These are phyloP conservation scores for Ophiostoma ips DNA, from an alignment of 2,329 filamentous ascomycete species.

Conservation along the genomic window DNA sequence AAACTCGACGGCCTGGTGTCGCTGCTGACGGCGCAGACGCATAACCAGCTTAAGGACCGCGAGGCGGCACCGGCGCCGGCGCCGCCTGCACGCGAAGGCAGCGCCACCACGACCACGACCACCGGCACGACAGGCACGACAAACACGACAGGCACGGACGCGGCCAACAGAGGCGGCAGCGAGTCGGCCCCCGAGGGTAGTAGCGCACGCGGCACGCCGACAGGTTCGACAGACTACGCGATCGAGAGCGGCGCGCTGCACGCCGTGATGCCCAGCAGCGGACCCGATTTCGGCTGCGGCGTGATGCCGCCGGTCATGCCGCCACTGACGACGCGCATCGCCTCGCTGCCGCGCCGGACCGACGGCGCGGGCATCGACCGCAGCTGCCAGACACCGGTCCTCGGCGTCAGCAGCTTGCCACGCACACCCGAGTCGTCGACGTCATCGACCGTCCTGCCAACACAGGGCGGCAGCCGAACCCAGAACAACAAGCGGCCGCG, in stretches of 20 bases:
- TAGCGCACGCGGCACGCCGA: not conserved
- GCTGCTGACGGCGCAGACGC: constrained; percentile 23
- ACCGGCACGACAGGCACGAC: not conserved
- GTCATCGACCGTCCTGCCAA: constrained; percentile 1
- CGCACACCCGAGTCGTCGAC: constrained; percentile 9
- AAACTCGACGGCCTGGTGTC: constrained; percentile 35
- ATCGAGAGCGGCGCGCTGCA: not conserved
- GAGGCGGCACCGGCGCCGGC: too few relatives aligned
- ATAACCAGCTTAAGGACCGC: constrained; percentile 6
- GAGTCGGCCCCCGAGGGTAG: not conserved
- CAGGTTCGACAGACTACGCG: not conserved
- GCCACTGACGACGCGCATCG: not conserved
- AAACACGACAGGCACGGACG: not conserved
- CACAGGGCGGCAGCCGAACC: not conserved
- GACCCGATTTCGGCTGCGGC: constrained; percentile 3
- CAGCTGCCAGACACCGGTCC: not conserved
- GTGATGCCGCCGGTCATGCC: not conserved
- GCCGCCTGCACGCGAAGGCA: not conserved
- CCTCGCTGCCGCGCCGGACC: not conserved
- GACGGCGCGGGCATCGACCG: not conserved
- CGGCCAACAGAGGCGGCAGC: not conserved
- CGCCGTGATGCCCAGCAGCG: not conserved
- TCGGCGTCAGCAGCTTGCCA: not conserved
- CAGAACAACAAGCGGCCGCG: not conserved
- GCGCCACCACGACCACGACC: not conserved